Conservation (phyloP, 805 yeast species). For the Wickerhamomyces chambardii region DNA sequence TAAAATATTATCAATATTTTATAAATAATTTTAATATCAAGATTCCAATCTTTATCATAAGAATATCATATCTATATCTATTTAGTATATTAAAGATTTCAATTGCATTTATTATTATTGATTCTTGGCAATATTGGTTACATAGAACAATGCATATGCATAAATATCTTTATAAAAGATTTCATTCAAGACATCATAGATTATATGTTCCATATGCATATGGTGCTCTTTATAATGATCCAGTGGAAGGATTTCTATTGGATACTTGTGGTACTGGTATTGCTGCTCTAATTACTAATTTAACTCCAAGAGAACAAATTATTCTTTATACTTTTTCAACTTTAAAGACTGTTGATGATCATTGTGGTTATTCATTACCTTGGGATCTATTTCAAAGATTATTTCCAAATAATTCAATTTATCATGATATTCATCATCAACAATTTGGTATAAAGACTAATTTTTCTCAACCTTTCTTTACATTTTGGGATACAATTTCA, state of each 20-base stretch:
- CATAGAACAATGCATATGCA: conserved; percentile 87
- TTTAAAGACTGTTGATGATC: conserved; percentile 95
- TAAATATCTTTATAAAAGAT: conserved; percentile 62
- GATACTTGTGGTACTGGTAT: conserved; percentile 92
- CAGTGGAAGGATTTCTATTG: conserved; percentile 85
- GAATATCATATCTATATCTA: conserved; percentile 52
- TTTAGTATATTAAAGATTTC: conserved; percentile 47
- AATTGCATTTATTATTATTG: conserved; percentile 67
- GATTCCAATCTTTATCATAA: conserved; percentile 40
- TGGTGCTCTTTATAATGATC: conserved; percentile 93
- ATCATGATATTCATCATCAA: conserved; percentile 97
- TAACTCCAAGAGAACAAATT: conserved; percentile 72
- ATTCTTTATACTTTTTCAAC: conserved; percentile 81
- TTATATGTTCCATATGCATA: conserved; percentile 94
- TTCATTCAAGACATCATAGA: conserved; percentile 93
- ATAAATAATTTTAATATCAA: background rate
- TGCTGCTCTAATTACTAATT: conserved; percentile 51
- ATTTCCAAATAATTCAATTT: conserved; percentile 93
- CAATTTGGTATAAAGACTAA: conserved; percentile 89
- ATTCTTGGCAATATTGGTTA: conserved; percentile 91
- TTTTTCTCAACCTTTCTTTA: conserved; percentile 93
- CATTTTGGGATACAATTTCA: conserved; percentile 77
- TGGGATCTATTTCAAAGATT: conserved; percentile 82
- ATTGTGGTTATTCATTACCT: conserved; percentile 95
- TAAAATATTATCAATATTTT: conserved; percentile 26